Percentiles rank a stretch among this genome's conserved stretches.
Conservation (phyloP, 2,329 filamentous ascomycete genomes). For the Zasmidium citrigriseum region DNA sequence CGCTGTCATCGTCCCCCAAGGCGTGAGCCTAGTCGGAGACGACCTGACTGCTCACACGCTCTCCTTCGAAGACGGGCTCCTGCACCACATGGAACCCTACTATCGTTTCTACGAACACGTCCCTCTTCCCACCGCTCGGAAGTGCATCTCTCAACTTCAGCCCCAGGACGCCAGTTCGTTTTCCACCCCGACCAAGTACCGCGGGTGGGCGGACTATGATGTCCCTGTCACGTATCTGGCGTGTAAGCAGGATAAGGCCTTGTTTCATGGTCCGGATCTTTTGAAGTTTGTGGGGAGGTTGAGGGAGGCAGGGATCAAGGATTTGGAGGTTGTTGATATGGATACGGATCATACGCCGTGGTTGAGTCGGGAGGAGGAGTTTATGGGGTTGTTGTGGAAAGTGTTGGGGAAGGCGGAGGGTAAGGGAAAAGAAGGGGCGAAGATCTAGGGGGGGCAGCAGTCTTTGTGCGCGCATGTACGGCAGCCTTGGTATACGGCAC, state of each 20-base stretch:
- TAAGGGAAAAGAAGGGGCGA: background rate
- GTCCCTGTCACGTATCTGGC: conserved; percentile 18
- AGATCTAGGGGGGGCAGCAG: background rate
- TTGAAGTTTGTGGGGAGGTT: conserved; percentile 10
- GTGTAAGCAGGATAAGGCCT: conserved; percentile 11
- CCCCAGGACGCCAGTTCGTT: conserved; percentile 4
- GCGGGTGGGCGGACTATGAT: conserved; percentile 17
- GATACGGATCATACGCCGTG: conserved; percentile 15
- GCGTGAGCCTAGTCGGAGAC: background rate
- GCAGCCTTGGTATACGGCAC: too few species aligned
- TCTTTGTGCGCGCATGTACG: too few species aligned
- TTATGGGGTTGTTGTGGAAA: conserved; percentile 1
- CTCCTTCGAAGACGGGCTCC: conserved; percentile 5
- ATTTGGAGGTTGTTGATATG: conserved; percentile 1
- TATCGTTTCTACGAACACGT: conserved; percentile 13
- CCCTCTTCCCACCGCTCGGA: background rate
- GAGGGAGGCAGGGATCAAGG: conserved; percentile 7
- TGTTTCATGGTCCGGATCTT: conserved; percentile 6
- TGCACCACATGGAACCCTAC: conserved; percentile 11
- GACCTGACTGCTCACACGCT: background rate
- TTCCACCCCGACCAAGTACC: conserved; percentile 6
- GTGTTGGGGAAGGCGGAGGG: conserved; percentile 5
- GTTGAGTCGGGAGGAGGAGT: conserved; percentile 11
- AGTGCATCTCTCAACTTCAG: conserved; percentile 3
- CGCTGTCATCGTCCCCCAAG: conserved; percentile 11